These are phyloP conservation scores for Nakaseomyces nivariensis DNA, from an alignment of 1,139 yeast genomes.

Conservation along the genomic window DNA sequence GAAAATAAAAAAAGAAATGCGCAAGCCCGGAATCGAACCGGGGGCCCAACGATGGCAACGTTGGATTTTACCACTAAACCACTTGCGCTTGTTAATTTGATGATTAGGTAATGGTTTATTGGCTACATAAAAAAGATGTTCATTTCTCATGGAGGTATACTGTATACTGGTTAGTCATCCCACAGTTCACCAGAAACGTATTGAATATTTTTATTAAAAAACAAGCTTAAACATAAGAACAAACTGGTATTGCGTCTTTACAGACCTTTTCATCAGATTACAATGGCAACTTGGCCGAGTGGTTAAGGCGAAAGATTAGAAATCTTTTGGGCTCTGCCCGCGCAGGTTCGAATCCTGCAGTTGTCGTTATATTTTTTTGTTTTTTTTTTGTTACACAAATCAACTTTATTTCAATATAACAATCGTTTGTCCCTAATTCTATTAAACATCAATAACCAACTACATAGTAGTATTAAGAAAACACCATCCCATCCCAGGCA, in stretches of 20 bases:
- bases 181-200: no score
- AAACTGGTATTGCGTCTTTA: not conserved
- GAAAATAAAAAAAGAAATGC: conserved; percentile 8
- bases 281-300: conserved; percentile 42
- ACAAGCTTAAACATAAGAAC: not conserved
- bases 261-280: not conserved
- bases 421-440: no score
- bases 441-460: no score
- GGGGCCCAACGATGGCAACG: conserved; percentile 24
- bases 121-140: no score
- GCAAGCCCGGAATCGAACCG: conserved; percentile 24
- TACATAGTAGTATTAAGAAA: no score
- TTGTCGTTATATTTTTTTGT: conserved; percentile 26
- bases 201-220: no score
- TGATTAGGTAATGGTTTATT: no score
- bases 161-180: no score
- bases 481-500: not conserved
- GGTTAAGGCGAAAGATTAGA: conserved; percentile 48
- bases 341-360: conserved; percentile 34
- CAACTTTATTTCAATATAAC: no score
- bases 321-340: conserved; percentile 41
- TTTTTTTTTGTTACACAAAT: no score
- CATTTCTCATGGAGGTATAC: no score
- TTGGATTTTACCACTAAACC: conserved; percentile 22
- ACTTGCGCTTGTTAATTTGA: conserved; percentile 9